Evolutionary conservation across 306 rosid species (phyloP), one percentile per base, ranked within the genome.

Genomic region (Vicia sativa): DNA sequence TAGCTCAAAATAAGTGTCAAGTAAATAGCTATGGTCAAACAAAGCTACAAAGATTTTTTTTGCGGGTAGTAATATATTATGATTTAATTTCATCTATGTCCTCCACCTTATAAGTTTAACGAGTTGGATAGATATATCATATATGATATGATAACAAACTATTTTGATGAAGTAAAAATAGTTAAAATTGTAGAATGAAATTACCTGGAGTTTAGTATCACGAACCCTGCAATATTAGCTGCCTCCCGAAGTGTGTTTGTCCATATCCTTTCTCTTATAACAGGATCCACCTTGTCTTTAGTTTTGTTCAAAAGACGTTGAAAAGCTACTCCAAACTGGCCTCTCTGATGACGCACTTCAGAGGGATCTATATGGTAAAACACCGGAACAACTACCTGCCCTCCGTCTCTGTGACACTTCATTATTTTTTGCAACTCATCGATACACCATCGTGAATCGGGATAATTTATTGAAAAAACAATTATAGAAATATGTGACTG

Each of bases 361-460:
- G 65, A 55, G 2, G 72, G 78, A 16, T 49, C 43, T 1, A 62
- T 35, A 0, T 41, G 11, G 2, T 50, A 70, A 56, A 70, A 70
- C 43, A 70, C 63, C 0, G 77, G 77, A 1, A 72, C 2, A 72
- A 62, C 70, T 9, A 62, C 31, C 1, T 39, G 70, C 0, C 34
- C 6, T 15, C 0, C 3, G 18, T 28, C 7, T 62, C 15, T 49
- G 4, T 0, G 13, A 38, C 59, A 39, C 15, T 52, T 13, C 26
- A 41, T 55, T 21, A 70, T 70, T 1, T 15, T 16, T 1, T 0
- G 9, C 3, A 70, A 46, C 21, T 65, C 66, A 7, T 19, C 3
- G 4, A 68, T 2, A 68, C 73, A 52, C 73, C 62, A 52, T 13
- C 6, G 4, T 0, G 73, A 68, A 15, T 8, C 9, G 0, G 50